These are phyloP conservation scores for Monilinia laxa DNA, from an alignment of 2,329 filamentous ascomycete species.

Conservation along the genomic window DNA sequence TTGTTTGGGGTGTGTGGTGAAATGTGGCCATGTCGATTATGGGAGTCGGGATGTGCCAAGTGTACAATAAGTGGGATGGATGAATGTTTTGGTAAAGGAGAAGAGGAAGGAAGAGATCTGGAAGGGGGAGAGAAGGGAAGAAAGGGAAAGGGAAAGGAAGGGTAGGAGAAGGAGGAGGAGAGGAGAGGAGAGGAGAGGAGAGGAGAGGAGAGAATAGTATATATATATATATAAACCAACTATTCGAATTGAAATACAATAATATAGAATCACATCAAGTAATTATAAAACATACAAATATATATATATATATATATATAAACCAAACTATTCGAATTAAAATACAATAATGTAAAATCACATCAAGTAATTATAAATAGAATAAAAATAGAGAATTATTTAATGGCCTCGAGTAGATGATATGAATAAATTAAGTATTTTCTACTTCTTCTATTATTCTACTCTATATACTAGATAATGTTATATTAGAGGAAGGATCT, in stretches of 20 bases:
- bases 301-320: background rate
- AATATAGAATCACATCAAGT: too few relatives aligned
- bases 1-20: background rate
- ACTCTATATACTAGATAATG: too few relatives aligned
- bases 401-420: slow-evolving; percentile 3
- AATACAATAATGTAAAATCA: too few relatives aligned
- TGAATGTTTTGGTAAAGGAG: background rate
- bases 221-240: background rate
- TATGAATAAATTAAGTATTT: background rate
- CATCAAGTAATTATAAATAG: too few relatives aligned
- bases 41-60: slow-evolving; percentile 1
- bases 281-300: too few relatives aligned
- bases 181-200: background rate
- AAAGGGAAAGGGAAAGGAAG: background rate
- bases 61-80: slow-evolving; percentile 4
- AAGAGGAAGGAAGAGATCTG: too few relatives aligned
- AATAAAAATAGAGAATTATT: too few relatives aligned
- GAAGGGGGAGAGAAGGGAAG: background rate
- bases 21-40: slow-evolving; percentile 15
- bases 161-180: background rate
- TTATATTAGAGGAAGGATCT: too few relatives aligned
- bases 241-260: background rate
- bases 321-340: too few relatives aligned
- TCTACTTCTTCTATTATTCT: background rate
- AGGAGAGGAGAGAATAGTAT: background rate